A percentile compares a stretch with the other conserved stretches of the same genome.
These are phyloP conservation scores for Candida michaelii DNA, from an alignment of 805 yeast species.

Conservation along the genomic window DNA sequence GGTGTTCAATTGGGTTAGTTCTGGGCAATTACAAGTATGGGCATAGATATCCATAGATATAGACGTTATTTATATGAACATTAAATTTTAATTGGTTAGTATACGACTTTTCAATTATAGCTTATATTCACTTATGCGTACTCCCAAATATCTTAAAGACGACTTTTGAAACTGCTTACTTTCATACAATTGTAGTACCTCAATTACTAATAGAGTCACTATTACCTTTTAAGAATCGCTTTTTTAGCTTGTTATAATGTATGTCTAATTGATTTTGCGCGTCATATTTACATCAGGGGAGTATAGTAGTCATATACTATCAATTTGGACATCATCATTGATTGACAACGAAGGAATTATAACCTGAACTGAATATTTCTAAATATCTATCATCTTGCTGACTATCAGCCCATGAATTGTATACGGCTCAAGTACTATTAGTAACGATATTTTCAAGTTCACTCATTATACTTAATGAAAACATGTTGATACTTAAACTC, in stretches of 20 bases:
- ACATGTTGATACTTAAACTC: background rate
- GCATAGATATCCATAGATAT: no score
- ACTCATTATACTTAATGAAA: constrained; percentile 5
- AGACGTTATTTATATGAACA: no score
- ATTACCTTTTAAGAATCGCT: constrained; percentile 2
- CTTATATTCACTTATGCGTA: no score
- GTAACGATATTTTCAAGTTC: constrained; percentile 3
- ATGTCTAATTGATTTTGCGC: constrained; percentile 4
- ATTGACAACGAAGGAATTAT: constrained; percentile 5
- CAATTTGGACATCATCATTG: constrained; percentile 4
- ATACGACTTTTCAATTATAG: no score
- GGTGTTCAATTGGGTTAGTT: no score
- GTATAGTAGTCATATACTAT: constrained; percentile 2
- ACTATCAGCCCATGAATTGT: constrained; percentile 6
- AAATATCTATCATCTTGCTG: constrained; percentile 7
- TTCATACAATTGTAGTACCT: no score
- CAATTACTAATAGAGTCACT: constrained; percentile 1
- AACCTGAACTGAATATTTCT: constrained; percentile 6
- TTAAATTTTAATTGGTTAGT: no score
- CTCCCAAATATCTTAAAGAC: no score
- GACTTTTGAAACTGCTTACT: no score
- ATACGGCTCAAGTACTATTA: no score
- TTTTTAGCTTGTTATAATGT: constrained; percentile 4
- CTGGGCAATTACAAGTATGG: no score
- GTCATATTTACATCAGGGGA: constrained; percentile 4